Evolutionary conservation across 768 basidiomycete genomes (phyloP), one percentile per base, ranked within the genome.

Genomic region (Suillus spraguei): DNA sequence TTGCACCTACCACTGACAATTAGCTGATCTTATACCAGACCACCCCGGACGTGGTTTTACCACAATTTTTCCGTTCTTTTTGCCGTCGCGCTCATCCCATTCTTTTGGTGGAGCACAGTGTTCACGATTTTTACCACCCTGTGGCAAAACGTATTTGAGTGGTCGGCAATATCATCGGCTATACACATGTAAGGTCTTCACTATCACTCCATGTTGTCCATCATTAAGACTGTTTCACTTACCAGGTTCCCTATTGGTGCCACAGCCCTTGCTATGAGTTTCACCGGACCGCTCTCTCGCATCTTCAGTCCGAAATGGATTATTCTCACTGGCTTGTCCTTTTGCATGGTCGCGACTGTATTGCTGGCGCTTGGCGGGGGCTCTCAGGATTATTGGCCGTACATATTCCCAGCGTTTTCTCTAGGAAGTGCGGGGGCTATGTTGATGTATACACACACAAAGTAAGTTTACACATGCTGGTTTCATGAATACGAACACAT

Each of bases 351-450:
- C n/a, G 77, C 78, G 20, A 83, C 80, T 4, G 63, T 75, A 44
- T 69, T 85, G n/a, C 71, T 85, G 47, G 78, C 80, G 14, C 73
- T 81, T 49, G 80, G 78, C 0, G 77, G 82, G 63, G 73, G 80
- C 6, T 74, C 77, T 14, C 74, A 73, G 11, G 69, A 74, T 47
- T 87, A 85, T 70, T 87, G 81, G 83, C 59, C 67, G 1, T 75
- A 77, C 61, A 72, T 79, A 50, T 82, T 86, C 65, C 83, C 85
- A 52, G 86, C 79, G 14, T 82, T 85, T 66, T 63, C 77, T 32
- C 63, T 86, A 59, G 84, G 84, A 16, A 78, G 80, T 13, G 72
- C 77, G 10, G 85, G 85, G 10, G 71, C 74, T 3, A 80, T 80
- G 70, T 67, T 85, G 58, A 71, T 76, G 20, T 86, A 77, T 64